Percentiles rank a stretch among this genome's conserved stretches.
Conservation (phyloP, 1,284 basidiomycete genomes). For the Testicularia cyperi region DNA sequence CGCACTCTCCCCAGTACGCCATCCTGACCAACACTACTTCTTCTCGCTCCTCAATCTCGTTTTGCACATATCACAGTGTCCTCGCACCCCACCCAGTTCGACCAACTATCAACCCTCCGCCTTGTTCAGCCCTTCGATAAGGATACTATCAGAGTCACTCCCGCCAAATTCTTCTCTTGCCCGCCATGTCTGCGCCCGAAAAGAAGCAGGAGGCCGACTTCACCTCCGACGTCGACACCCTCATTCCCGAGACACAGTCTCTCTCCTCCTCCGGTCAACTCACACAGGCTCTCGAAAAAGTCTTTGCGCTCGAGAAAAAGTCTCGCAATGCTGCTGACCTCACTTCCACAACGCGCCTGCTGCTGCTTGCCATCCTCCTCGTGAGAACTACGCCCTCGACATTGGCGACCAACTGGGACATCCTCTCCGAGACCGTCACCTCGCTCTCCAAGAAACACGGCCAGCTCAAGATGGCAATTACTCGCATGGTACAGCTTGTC, state of each 20-base stretch:
- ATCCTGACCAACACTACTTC: conserved; percentile 18
- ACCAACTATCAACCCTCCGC: neutral
- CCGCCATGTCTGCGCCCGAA: conserved; percentile 44
- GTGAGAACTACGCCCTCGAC: conserved; percentile 43
- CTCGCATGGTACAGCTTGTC: conserved; percentile 72
- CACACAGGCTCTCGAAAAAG: conserved; percentile 83
- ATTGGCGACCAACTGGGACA: conserved; percentile 36
- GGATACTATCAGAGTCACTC: too few species aligned
- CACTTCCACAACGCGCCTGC: conserved; percentile 81
- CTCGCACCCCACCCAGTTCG: neutral
- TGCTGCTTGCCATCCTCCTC: conserved; percentile 68
- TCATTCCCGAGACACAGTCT: conserved; percentile 62
- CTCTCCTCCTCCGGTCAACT: conserved; percentile 70
- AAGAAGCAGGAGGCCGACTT: conserved; percentile 66
- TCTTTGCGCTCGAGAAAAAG: conserved; percentile 89
- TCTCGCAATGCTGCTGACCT: conserved; percentile 94
- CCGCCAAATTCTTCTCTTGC: too few species aligned
- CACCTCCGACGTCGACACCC: conserved; percentile 63
- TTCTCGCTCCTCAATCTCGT: conserved; percentile 6
- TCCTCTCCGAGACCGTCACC: conserved; percentile 46
- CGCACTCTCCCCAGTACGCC: neutral
- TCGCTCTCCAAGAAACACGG: conserved; percentile 86
- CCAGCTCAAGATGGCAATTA: conserved; percentile 86
- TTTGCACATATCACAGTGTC: neutral
- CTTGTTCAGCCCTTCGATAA: too few species aligned